Conservation (phyloP, 495 filamentous ascomycete species). For the Penicillium herquei region DNA sequence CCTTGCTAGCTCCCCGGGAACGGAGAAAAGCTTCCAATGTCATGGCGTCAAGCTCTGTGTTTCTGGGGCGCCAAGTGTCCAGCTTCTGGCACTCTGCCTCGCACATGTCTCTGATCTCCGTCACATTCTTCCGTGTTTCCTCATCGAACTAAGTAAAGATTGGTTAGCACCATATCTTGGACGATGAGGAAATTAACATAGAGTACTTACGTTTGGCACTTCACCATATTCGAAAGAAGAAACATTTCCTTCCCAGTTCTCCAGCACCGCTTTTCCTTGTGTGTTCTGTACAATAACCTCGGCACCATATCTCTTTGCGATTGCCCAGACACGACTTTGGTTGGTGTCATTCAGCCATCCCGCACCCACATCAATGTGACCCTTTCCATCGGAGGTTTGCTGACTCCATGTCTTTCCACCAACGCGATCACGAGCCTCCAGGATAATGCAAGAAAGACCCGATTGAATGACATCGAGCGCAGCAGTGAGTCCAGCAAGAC, state of each 20-base stretch:
- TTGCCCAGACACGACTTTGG: constrained; percentile 37
- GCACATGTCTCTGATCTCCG: constrained; percentile 18
- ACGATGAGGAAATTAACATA: not conserved
- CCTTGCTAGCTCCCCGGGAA: not conserved
- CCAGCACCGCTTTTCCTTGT: constrained; percentile 29
- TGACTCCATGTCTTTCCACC: constrained; percentile 48
- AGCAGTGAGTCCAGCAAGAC: constrained; percentile 47
- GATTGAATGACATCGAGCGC: constrained; percentile 37
- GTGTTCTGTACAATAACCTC: constrained; percentile 47
- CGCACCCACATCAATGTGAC: constrained; percentile 45
- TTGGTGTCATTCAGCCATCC: constrained; percentile 49
- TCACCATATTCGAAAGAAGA: constrained; percentile 28
- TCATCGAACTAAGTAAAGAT: constrained; percentile 4
- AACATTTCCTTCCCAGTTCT: constrained; percentile 27
- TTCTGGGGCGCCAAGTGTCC: constrained; percentile 11
- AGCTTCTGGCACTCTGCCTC: constrained; percentile 26
- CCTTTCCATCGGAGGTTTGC: constrained; percentile 17
- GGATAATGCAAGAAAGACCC: constrained; percentile 40
- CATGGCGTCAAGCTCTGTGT: constrained; percentile 25
- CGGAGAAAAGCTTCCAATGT: constrained; percentile 30
- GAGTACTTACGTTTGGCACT: constrained; percentile 27
- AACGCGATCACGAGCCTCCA: constrained; percentile 51
- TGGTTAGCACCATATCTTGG: not conserved
- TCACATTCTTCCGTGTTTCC: constrained; percentile 1
- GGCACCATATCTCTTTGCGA: constrained; percentile 33